These are phyloP conservation scores for Pseudopediastrum boryanum DNA, from an alignment of 139 green algal genomes.

Conservation along the genomic window DNA sequence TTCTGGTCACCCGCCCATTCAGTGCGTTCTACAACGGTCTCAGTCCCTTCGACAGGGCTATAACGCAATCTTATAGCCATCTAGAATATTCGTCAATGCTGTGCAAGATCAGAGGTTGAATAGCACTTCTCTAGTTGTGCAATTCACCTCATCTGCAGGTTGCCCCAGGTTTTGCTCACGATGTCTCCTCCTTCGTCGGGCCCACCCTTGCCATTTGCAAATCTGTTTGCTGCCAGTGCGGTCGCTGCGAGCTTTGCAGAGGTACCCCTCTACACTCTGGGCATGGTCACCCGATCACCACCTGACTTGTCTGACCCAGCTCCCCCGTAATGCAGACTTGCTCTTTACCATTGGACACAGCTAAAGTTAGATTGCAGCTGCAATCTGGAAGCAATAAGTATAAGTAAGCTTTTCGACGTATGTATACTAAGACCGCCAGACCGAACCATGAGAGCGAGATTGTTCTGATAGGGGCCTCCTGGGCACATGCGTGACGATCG, in stretches of 20 bases:
- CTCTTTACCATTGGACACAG: slow-evolving; percentile 93
- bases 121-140: too few relatives aligned
- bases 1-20: too few relatives aligned
- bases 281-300: background rate
- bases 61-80: too few relatives aligned
- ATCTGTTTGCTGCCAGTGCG: slow-evolving; percentile 69
- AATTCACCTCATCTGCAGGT: too few relatives aligned
- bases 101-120: too few relatives aligned
- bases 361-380: slow-evolving; percentile 96
- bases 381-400: slow-evolving; percentile 73
- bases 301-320: background rate
- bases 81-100: too few relatives aligned
- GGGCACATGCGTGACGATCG: slow-evolving; percentile 90
- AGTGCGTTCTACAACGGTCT: too few relatives aligned
- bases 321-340: slow-evolving; percentile 46
- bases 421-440: background rate
- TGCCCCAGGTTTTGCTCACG: too few relatives aligned
- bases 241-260: slow-evolving; percentile 85
- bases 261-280: slow-evolving; percentile 41
- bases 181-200: slow-evolving; percentile 31
- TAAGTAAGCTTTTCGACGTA: slow-evolving; percentile 43
- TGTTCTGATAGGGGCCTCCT: slow-evolving; percentile 78
- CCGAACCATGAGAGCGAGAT: background rate
- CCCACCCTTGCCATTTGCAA: slow-evolving; percentile 48
- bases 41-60: too few relatives aligned